Evolutionary conservation across 169 alveolate species (phyloP).

Genomic region (Perkinsus olseni): DNA sequence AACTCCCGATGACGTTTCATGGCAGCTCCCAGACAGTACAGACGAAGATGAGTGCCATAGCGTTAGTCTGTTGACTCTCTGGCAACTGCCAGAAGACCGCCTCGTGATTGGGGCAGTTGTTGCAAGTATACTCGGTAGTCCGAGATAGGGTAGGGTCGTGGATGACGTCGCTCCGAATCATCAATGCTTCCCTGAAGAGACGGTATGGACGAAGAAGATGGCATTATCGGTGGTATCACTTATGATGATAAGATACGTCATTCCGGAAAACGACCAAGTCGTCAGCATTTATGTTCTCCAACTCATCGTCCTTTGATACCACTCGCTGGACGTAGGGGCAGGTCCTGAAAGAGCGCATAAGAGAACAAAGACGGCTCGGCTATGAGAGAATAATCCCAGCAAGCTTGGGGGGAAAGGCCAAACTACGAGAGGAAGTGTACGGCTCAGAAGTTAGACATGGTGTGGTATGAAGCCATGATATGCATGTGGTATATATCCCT

Average conservation of each 20-base stretch:
- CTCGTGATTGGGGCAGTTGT: background rate
- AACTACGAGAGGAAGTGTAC: too few species aligned
- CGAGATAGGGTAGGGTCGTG: background rate
- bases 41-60: background rate
- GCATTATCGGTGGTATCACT: background rate
- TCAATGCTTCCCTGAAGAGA: background rate
- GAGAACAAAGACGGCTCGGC: too few species aligned
- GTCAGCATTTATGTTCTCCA: background rate
- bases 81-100: background rate
- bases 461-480: too few species aligned
- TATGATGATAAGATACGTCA: background rate
- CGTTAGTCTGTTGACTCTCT: background rate
- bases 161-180: background rate
- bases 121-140: background rate
- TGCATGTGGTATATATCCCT: too few species aligned
- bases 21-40: background rate
- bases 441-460: too few species aligned
- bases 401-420: too few species aligned
- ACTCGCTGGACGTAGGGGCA: background rate
- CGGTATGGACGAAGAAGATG: background rate
- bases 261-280: background rate
- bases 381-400: too few species aligned
- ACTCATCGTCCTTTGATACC: background rate
- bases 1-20: too few species aligned
- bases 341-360: too few species aligned